A percentile compares a stretch with the other conserved stretches of the same genome.
phyloP scores from a whole-genome alignment of 345 rosid species.

The Gossypium arboreum region DNA sequence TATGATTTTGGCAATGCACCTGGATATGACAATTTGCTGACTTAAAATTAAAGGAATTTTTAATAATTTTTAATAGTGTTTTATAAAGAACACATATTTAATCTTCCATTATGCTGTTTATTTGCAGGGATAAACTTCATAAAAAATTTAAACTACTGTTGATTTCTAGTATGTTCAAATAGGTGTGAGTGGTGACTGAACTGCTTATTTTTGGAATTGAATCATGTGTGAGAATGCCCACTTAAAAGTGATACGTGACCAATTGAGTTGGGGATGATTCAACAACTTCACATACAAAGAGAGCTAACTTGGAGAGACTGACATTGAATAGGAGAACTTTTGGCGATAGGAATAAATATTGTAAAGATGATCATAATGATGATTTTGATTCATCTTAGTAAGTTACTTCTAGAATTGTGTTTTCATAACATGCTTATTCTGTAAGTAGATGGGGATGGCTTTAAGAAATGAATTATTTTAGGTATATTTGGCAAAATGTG shows the following conservation, averaged over 20 bases:
- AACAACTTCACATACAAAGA: neutral
- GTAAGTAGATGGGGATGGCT: neutral
- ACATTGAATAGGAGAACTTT: neutral
- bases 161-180: neutral
- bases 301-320: neutral
- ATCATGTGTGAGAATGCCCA: neutral
- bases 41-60: neutral
- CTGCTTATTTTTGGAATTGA: neutral
- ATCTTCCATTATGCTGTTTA: neutral
- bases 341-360: neutral
- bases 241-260: neutral
- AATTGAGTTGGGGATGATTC: neutral
- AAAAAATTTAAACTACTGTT: neutral
- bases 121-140: neutral
- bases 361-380: neutral
- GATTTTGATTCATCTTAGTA: neutral
- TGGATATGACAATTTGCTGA: neutral
- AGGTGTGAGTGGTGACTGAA: neutral
- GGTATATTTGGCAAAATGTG: neutral
- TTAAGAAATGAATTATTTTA: neutral
- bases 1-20: slow-evolving; percentile 3
- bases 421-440: neutral
- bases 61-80: neutral
- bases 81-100: neutral
- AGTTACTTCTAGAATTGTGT: neutral